Percentiles rank a stretch among this genome's conserved stretches.
Conservation (phyloP, 1,139 yeast genomes). For the Meyerozyma guilliermondii region DNA sequence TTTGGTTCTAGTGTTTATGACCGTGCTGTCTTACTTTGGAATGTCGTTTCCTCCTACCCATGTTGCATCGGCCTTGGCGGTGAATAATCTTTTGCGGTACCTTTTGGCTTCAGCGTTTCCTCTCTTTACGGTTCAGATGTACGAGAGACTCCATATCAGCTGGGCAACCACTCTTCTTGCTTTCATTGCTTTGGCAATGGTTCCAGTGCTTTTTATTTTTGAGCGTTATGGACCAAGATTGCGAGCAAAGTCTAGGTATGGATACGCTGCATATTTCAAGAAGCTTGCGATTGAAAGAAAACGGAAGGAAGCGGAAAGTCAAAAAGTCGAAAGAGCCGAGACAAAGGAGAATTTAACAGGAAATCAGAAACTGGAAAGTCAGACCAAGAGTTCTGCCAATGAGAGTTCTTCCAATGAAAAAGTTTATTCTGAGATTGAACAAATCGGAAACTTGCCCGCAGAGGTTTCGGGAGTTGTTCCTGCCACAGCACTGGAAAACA, state of each 20-base stretch:
- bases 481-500: no score
- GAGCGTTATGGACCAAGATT: conserved; percentile 50
- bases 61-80: conserved; percentile 76
- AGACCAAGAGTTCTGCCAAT: no score
- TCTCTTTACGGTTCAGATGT: conserved; percentile 42
- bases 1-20: conserved; percentile 65
- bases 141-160: conserved; percentile 28
- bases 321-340: no score
- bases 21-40: conserved; percentile 66
- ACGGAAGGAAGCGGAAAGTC: no score
- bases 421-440: no score
- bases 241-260: conserved; percentile 51
- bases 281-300: conserved; percentile 22
- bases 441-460: no score
- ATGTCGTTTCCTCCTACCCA: conserved; percentile 69
- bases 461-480: no score
- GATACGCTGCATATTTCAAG: conserved; percentile 48
- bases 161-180: conserved; percentile 38
- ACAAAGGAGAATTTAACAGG: no score
- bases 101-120: conserved; percentile 58
- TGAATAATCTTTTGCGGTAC: conserved; percentile 69
- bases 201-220: conserved; percentile 43
- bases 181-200: conserved; percentile 28
- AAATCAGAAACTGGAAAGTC: no score
- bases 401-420: no score